Base-by-base conservation (phyloP, 1,139 yeast species). In the Pichia sp. region DNA sequence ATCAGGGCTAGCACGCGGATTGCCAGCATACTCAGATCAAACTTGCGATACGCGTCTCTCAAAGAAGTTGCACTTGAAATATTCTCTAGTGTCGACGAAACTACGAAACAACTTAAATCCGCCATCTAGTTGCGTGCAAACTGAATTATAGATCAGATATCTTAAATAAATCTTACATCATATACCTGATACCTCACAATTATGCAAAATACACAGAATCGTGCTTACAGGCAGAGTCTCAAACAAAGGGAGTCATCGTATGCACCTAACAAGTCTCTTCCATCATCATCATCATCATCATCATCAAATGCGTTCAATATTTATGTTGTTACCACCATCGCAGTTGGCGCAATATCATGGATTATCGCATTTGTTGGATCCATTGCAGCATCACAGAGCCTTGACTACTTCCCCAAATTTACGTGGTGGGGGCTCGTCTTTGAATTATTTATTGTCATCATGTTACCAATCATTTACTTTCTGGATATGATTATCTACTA, bases 361-460 rank as follows among this genome's bases (percentile, higher is more conserved):
- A 66, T 86, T 41, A 73, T 91, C 32, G 84, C 95, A 10, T 67
- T 91, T 38, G 93, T 80, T 5, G 96, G 96, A 2, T 85, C 94
- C 11, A 78, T 83, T 13, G 78, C 93, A 1, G 63, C 79, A 13
- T 42, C 47, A 6, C 40, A 43, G 17, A 39, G 43, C 14, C 27
- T 43, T 6, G 15, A 27, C 8, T 32, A 29, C 27, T 85, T 79
- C 56, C 96, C 96, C 2, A 74, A 77, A 47, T 83, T 91, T 59
- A 74, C 93, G 8, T 91, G 98, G 98, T 91, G 98, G 98, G 95
- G 95, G 4, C 61, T 91, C n/a, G 91, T 83, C 7, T 91, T 77
- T 53, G 77, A 91, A 61, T 64, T 87, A 24, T 47, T 83, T 25
- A 54, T 86, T 27, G 69, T 84, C 22, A 46, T 66, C 7, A 59